These are phyloP conservation scores for Chrysoporthe austroafricana DNA, from an alignment of 2,329 filamentous ascomycete genomes.

Conservation along the genomic window DNA sequence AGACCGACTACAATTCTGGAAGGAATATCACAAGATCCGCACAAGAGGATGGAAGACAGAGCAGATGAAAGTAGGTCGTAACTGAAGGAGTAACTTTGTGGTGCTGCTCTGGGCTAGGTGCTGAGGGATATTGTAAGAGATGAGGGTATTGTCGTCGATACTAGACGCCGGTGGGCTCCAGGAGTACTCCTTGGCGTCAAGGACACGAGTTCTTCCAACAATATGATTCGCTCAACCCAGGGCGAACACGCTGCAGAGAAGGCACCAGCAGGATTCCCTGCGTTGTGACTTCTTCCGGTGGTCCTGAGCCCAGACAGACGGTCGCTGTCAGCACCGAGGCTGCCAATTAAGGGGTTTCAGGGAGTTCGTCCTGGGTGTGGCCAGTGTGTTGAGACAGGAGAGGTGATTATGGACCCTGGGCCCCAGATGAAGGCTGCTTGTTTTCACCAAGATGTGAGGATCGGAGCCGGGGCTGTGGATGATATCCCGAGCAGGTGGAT, in stretches of 20 bases:
- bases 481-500: not conserved
- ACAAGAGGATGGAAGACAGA: not conserved
- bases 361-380: not conserved
- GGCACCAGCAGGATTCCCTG: not conserved
- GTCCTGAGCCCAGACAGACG: not conserved
- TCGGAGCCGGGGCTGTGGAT: not conserved
- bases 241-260: not conserved
- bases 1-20: not conserved
- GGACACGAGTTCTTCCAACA: not conserved
- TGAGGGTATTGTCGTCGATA: not conserved
- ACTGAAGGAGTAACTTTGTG: not conserved
- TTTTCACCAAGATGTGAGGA: not conserved
- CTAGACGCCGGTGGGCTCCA: not conserved
- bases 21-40: not conserved
- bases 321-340: not conserved
- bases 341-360: not conserved
- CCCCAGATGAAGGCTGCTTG: not conserved
- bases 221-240: not conserved
- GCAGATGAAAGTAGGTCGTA: not conserved
- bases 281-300: constrained; percentile 5
- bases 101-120: not conserved
- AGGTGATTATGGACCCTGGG: not conserved
- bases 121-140: not conserved
- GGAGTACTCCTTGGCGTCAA: not conserved
- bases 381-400: not conserved